Conservation (phyloP, 2,329 filamentous ascomycete genomes). For the Monilinia aucupariae region DNA sequence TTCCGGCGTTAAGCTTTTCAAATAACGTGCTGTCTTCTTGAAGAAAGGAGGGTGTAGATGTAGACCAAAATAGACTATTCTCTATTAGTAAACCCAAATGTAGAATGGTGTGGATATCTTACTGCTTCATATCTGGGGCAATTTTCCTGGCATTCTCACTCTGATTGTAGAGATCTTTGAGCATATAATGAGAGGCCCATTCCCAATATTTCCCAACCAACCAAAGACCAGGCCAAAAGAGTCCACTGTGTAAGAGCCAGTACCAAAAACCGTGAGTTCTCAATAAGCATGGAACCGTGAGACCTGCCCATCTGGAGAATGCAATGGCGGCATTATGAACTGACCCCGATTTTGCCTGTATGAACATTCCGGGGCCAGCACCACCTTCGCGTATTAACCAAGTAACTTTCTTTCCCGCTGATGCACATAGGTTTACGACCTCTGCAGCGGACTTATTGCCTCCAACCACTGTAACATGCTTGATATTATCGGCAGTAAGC, state of each 20-base stretch:
- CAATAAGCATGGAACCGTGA: slow-evolving; percentile 11
- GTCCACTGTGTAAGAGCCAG: slow-evolving; percentile 19
- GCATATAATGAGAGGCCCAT: slow-evolving; percentile 12
- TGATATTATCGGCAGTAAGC: slow-evolving; percentile 15
- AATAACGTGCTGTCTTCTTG: slow-evolving; percentile 9
- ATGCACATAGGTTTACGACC: slow-evolving; percentile 16
- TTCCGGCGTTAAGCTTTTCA: slow-evolving; percentile 1
- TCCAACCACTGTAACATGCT: slow-evolving; percentile 21
- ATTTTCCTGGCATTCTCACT: slow-evolving; percentile 15
- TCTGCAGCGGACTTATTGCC: slow-evolving; percentile 23
- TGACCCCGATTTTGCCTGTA: slow-evolving; percentile 13
- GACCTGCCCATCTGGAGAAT: slow-evolving; percentile 9
- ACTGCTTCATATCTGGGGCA: slow-evolving; percentile 14
- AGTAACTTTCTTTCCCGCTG: slow-evolving; percentile 21
- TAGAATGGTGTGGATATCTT: not conserved
- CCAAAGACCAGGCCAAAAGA: slow-evolving; percentile 15
- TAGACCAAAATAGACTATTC: slow-evolving; percentile 14
- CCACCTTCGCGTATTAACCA: slow-evolving; percentile 24
- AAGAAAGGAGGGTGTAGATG: slow-evolving; percentile 12
- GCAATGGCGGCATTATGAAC: slow-evolving; percentile 16
- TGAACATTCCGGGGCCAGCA: slow-evolving; percentile 17
- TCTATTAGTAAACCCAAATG: not conserved
- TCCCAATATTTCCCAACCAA: slow-evolving; percentile 16
- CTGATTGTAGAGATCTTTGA: slow-evolving; percentile 11
- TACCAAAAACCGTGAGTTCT: slow-evolving; percentile 19